Percentiles rank a stretch among this genome's conserved stretches.
Conservation (phyloP, 805 yeast genomes). For the Yarrowia keelungensis region DNA sequence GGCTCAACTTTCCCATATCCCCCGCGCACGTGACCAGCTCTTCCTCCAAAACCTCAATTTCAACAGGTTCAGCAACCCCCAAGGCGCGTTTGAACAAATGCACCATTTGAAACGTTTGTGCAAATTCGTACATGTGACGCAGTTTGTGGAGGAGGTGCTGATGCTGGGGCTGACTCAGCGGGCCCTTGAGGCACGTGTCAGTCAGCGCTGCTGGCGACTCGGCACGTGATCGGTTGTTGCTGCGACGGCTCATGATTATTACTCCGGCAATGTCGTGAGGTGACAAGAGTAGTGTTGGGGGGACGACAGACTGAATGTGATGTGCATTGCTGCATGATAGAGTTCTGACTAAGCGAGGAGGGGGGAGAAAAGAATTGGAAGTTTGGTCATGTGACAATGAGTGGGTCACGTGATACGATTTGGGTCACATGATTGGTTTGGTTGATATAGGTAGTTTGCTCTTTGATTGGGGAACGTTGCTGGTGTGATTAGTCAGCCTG, state of each 20-base stretch:
- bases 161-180: slow-evolving; percentile 15
- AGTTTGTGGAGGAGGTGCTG: neutral
- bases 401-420: too few species aligned
- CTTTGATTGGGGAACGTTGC: too few species aligned
- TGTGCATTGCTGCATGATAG: slow-evolving; percentile 7
- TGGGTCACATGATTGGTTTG: too few species aligned
- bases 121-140: slow-evolving; percentile 19
- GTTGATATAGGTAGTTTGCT: too few species aligned
- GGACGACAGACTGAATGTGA: too few species aligned
- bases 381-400: neutral
- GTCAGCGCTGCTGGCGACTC: neutral
- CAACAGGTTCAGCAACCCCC: slow-evolving; percentile 22
- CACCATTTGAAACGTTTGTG: slow-evolving; percentile 12
- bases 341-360: neutral
- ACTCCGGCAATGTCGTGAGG: too few species aligned
- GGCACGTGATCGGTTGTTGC: neutral
- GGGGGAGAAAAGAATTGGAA: neutral
- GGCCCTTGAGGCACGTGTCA: neutral
- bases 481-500: too few species aligned
- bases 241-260: slow-evolving; percentile 12
- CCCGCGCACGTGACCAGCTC: slow-evolving; percentile 11
- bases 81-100: slow-evolving; percentile 21
- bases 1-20: neutral
- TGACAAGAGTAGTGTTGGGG: too few species aligned
- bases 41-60: slow-evolving; percentile 32